Evolutionary conservation across 2,329 filamentous ascomycete genomes (phyloP).

Genomic region (Talaromyces funiculosus): DNA sequence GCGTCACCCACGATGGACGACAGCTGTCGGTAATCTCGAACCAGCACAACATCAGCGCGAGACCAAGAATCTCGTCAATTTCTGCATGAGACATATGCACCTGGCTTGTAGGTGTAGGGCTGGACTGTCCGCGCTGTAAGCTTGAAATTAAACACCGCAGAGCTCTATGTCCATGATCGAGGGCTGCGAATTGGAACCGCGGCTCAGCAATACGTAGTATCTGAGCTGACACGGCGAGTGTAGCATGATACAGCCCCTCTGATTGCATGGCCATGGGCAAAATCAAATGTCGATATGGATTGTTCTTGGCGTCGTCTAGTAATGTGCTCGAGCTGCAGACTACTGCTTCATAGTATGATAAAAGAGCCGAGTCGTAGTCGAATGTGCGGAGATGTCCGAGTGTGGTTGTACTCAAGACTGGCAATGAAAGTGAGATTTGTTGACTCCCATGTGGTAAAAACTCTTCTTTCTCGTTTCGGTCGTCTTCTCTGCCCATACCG

Average conservation of each 20-base stretch:
- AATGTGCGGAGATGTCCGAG: not conserved
- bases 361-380: constrained; percentile 17
- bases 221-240: constrained; percentile 23
- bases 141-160: constrained; percentile 4
- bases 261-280: constrained; percentile 25
- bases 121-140: not conserved
- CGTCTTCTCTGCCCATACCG: not conserved
- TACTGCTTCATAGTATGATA: constrained; percentile 23
- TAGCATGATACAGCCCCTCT: constrained; percentile 23
- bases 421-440: not conserved
- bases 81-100: constrained; percentile 12
- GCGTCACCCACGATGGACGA: constrained; percentile 23
- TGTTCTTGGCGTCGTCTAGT: constrained; percentile 22
- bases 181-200: constrained; percentile 19
- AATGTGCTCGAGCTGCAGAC: constrained; percentile 26
- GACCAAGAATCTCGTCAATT: constrained; percentile 23
- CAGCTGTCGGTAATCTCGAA: constrained; percentile 28
- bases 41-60: constrained; percentile 26
- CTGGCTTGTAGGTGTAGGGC: not conserved
- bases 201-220: constrained; percentile 21
- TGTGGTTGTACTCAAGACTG: not conserved
- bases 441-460: not conserved
- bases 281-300: constrained; percentile 26
- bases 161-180: constrained; percentile 19
- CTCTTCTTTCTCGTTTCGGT: not conserved